These are phyloP conservation scores for Alternaria brassicicola DNA, from an alignment of 2,329 filamentous ascomycete species.

Conservation along the genomic window DNA sequence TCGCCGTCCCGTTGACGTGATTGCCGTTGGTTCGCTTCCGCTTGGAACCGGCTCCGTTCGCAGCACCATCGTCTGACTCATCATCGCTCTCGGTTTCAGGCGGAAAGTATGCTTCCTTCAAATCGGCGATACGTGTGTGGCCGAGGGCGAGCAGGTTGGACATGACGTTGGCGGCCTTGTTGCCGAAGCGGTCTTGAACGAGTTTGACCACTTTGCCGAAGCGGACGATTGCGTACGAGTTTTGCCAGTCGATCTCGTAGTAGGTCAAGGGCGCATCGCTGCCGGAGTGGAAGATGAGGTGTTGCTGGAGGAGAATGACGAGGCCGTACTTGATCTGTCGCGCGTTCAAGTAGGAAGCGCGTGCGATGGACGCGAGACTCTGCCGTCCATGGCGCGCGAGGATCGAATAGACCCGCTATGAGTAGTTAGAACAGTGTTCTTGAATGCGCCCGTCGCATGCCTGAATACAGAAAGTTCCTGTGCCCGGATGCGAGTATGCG, in stretches of 20 bases:
- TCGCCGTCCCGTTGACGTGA: conserved; percentile 27
- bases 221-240: conserved; percentile 82
- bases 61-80: conserved; percentile 40
- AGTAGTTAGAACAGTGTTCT: conserved; percentile 17
- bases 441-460: conserved; percentile 15
- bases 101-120: conserved; percentile 68
- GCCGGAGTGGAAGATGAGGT: conserved; percentile 77
- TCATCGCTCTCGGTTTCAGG: conserved; percentile 36
- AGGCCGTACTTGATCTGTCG: conserved; percentile 81
- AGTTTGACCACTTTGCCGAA: conserved; percentile 80
- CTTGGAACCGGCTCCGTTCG: conserved; percentile 32
- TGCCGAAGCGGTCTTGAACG: conserved; percentile 74
- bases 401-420: conserved; percentile 80
- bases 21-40: conserved; percentile 30
- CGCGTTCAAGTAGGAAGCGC: conserved; percentile 73
- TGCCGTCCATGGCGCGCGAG: conserved; percentile 82
- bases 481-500: background rate
- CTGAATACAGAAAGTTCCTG: background rate
- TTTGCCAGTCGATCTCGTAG: conserved; percentile 83
- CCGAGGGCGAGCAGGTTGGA: conserved; percentile 78
- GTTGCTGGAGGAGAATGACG: conserved; percentile 84
- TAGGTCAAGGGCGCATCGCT: conserved; percentile 67
- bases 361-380: conserved; percentile 69
- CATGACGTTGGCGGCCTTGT: conserved; percentile 74
- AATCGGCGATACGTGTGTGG: conserved; percentile 73